Evolutionary conservation across 331 rosid species (phyloP).

Genomic region (Ulmus americana): DNA sequence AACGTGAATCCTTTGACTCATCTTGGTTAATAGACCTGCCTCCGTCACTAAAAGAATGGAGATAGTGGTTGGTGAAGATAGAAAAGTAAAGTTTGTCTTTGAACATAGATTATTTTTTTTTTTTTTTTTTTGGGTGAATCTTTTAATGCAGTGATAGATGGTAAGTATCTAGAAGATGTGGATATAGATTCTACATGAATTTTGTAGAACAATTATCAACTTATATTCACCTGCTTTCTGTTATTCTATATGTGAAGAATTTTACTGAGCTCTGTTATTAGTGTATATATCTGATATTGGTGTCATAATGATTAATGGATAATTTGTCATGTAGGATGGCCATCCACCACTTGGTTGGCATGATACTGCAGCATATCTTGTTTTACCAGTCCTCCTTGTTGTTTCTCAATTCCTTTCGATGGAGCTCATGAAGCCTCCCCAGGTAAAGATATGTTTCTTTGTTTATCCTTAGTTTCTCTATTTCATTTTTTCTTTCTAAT

Average conservation of each 20-base stretch:
- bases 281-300: slow-evolving; percentile 13
- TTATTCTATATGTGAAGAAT: not conserved
- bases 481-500: slow-evolving; percentile 11
- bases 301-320: not conserved
- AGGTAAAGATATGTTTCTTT: slow-evolving; percentile 42
- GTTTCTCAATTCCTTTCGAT: slow-evolving; percentile 77
- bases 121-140: not conserved
- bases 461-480: slow-evolving; percentile 7
- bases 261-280: not conserved
- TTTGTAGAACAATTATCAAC: slow-evolving; percentile 4
- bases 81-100: not conserved
- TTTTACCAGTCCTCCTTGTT: slow-evolving; percentile 86
- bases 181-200: not conserved
- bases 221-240: slow-evolving; percentile 17
- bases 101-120: not conserved
- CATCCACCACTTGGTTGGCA: slow-evolving; percentile 98
- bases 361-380: slow-evolving; percentile 85
- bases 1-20: not conserved
- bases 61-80: slow-evolving; percentile 7
- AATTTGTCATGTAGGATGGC: slow-evolving; percentile 66
- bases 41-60: not conserved
- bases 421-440: slow-evolving; percentile 98
- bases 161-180: slow-evolving; percentile 1
- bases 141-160: not conserved
- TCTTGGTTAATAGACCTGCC: not conserved